Evolutionary conservation across 1,284 basidiomycete genomes (phyloP).

Genomic region (Ceratobasidium sp.): DNA sequence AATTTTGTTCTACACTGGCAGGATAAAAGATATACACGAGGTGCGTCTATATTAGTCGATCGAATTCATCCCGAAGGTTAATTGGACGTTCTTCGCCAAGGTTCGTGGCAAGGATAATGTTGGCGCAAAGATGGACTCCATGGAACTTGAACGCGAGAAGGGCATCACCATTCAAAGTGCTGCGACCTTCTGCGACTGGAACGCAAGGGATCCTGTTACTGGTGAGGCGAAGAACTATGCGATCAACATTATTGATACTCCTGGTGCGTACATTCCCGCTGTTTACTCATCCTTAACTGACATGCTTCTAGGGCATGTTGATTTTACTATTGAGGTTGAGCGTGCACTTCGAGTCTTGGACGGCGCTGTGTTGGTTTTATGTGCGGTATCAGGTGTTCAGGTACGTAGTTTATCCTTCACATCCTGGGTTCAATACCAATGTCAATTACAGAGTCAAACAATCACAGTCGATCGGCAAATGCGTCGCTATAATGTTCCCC

Average conservation of each 20-base stretch:
- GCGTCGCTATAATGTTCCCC: conserved; percentile 94
- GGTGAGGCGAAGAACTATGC: conserved; percentile 81
- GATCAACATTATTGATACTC: conserved; percentile 99
- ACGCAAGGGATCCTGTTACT: conserved; percentile 71
- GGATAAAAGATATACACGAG: conserved; percentile 97
- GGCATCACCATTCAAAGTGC: conserved; percentile 99
- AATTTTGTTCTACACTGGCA: conserved; percentile 95
- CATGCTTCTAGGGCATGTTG: conserved; percentile 82
- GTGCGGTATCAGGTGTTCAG: conserved; percentile 97
- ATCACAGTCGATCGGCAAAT: conserved; percentile 99
- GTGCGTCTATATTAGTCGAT: conserved; percentile 59
- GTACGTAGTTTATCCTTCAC: conserved; percentile 56
- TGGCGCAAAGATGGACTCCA: conserved; percentile 99
- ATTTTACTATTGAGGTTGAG: conserved; percentile 99
- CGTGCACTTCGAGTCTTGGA: conserved; percentile 95
- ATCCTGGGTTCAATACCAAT: not conserved
- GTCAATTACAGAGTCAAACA: conserved; percentile 83
- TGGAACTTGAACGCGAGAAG: conserved; percentile 99
- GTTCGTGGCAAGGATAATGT: conserved; percentile 93
- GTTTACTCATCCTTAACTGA: not conserved
- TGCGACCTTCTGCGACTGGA: conserved; percentile 98
- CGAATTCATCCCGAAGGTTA: not conserved
- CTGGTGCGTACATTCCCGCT: conserved; percentile 65
- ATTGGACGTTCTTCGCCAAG: conserved; percentile 53
- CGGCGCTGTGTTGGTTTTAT: conserved; percentile 95